Evolutionary conservation across 2,329 filamentous ascomycete species (phyloP).

Genomic region (Coniochaeta hoffmannii): DNA sequence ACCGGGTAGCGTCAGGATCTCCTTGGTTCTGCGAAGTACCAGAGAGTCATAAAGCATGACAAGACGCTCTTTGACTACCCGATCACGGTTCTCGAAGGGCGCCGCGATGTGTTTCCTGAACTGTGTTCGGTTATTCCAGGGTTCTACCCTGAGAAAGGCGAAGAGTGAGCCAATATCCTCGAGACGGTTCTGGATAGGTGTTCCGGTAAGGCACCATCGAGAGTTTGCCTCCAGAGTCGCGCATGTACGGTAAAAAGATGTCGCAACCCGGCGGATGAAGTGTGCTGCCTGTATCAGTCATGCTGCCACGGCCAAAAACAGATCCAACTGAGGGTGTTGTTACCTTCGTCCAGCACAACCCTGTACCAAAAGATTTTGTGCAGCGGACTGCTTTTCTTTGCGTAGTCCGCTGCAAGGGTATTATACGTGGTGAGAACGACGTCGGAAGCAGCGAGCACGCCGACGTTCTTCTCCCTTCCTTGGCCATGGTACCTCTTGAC

Average conservation of each 20-base stretch:
- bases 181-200: constrained; percentile 45
- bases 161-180: constrained; percentile 44
- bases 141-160: constrained; percentile 35
- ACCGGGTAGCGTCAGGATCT: constrained; percentile 29
- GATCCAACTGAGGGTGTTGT: not conserved
- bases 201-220: constrained; percentile 47
- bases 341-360: constrained; percentile 38
- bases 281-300: constrained; percentile 29
- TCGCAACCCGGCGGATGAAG: constrained; percentile 39
- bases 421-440: constrained; percentile 41
- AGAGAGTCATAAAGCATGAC: constrained; percentile 27
- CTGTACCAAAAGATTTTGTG: constrained; percentile 31
- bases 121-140: constrained; percentile 29
- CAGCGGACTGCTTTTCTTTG: constrained; percentile 14
- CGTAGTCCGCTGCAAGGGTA: constrained; percentile 30
- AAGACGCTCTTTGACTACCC: constrained; percentile 20
- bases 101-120: constrained; percentile 36
- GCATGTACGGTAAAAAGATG: constrained; percentile 34
- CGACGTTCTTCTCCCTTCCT: constrained; percentile 15
- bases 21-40: constrained; percentile 33
- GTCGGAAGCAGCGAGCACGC: constrained; percentile 24
- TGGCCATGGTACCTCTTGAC: constrained; percentile 29
- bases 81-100: constrained; percentile 25
- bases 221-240: constrained; percentile 30
- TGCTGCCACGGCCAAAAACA: not conserved